Percentiles rank a stretch among this genome's conserved stretches.
Conservation (phyloP, 2,329 filamentous ascomycete species). For the Exophiala lecanii-corni region DNA sequence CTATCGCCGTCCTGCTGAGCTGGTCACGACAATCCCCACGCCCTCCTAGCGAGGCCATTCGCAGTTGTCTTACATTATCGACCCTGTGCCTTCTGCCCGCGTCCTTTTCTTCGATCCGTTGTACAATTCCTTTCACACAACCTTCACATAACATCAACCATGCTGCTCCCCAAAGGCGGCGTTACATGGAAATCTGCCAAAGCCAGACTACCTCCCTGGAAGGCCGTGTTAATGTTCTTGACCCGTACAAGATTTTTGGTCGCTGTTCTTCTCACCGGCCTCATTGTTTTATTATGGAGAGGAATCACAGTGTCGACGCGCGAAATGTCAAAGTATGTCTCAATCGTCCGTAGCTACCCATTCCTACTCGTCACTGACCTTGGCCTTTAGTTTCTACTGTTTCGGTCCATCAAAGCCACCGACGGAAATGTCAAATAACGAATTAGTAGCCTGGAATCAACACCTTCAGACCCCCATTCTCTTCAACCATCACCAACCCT, state of each 20-base stretch:
- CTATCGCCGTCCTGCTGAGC: neutral
- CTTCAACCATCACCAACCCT: conserved; percentile 89
- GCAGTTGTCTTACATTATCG: conserved; percentile 3
- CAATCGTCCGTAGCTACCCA: neutral
- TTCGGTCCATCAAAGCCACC: conserved; percentile 94
- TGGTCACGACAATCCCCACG: too few relatives aligned
- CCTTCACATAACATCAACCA: conserved; percentile 37
- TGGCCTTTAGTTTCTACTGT: conserved; percentile 75
- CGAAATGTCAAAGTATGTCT: conserved; percentile 78
- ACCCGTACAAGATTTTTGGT: conserved; percentile 75
- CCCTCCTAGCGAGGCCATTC: conserved; percentile 19
- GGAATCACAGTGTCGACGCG: conserved; percentile 73
- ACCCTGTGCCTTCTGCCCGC: conserved; percentile 5
- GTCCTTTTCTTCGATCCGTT: conserved; percentile 2
- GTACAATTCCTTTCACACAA: neutral
- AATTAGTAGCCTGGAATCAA: conserved; percentile 81
- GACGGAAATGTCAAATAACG: conserved; percentile 89
- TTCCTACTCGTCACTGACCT: conserved; percentile 8
- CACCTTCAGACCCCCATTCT: conserved; percentile 89
- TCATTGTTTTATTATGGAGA: conserved; percentile 81
- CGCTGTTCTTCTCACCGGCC: conserved; percentile 63
- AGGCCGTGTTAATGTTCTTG: conserved; percentile 65
- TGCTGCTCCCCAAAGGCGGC: conserved; percentile 88
- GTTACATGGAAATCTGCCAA: conserved; percentile 89
- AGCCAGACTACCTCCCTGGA: conserved; percentile 70